Evolutionary conservation across 805 yeast species (phyloP), one percentile per base, ranked within the genome.

Genomic region (Scheffersomyces amazonensis): DNA sequence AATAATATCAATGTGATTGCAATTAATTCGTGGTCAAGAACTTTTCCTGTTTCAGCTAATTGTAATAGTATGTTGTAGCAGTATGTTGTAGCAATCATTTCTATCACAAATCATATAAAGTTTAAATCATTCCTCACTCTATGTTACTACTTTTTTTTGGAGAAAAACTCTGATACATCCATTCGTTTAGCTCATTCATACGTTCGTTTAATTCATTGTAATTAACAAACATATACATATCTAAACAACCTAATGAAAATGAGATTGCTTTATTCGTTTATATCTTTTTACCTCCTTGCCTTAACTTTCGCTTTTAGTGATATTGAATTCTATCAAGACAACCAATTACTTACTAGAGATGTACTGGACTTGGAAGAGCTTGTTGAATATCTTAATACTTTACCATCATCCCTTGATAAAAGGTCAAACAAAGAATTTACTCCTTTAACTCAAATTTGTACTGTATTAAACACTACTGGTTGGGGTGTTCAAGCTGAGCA

Each of bases 401-500:
- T 16, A 16, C 22, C 16, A 24, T n/a, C 21, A 32, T 21, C 12
- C 16, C 21, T 16, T n/a, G 5, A 25, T 19, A 24, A 33, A 16
- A 29, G 22, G 23, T 15, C 27, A 4, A 27, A 10, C 19, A 13
- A 7, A 20, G 44, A 41, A 28, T 34, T 34, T 35, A 17, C 37
- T 16, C 36, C 42, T n/a, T 39, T 44, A 17, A 44, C 48, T 27
- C 35, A 38, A 7, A 35, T 37, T 13, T 32, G 42, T 19, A 40
- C 43, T 16, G 39, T 37, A 16, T 32, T 44, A 20, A 44, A 44
- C 23, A 37, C 32, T 21, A 42, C 46, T 13, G 48, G 48, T 10
- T 16, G 25, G 24, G 48, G 48, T 16, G 46, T 44, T 5, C n/a
- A 19, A 13, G 24, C 42, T 17, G 41, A 34, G 2, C 41, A 42